Conservation (phyloP, 148 eudicot species). For the Persicaria tinctoria region DNA sequence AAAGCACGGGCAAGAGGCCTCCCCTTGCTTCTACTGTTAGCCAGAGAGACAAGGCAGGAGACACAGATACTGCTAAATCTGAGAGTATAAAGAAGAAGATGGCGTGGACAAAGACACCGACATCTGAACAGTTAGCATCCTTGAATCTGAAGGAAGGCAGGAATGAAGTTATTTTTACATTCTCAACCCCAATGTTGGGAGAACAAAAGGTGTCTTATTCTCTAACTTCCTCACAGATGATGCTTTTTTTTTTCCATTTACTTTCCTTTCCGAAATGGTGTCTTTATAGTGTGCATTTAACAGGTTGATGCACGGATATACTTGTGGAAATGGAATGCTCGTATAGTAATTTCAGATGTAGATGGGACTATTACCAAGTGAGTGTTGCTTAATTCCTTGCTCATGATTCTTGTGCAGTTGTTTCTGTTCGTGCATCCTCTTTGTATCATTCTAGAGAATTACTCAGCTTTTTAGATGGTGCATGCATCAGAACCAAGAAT, state of each 20-base stretch:
- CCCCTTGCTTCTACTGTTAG: slow-evolving; percentile 17
- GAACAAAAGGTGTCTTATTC: slow-evolving; percentile 49
- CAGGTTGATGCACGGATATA: slow-evolving; percentile 93
- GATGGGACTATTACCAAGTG: slow-evolving; percentile 99
- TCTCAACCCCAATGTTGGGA: slow-evolving; percentile 73
- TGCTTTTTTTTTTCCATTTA: slow-evolving; percentile 9
- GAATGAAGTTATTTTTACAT: slow-evolving; percentile 65
- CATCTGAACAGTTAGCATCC: slow-evolving; percentile 76
- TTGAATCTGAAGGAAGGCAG: slow-evolving; percentile 76
- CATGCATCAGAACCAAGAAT: background rate
- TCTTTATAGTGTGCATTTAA: slow-evolving; percentile 12
- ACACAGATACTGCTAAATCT: slow-evolving; percentile 19
- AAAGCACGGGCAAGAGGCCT: slow-evolving; percentile 26
- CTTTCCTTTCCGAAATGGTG: background rate
- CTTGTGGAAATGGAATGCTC: slow-evolving; percentile 89
- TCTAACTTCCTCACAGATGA: background rate
- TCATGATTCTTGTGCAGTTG: background rate
- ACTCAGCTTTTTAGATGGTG: too few relatives aligned
- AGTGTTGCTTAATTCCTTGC: slow-evolving; percentile 16
- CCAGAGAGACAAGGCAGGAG: slow-evolving; percentile 10
- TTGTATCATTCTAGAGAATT: too few relatives aligned
- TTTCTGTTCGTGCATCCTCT: background rate
- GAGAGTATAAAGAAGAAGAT: slow-evolving; percentile 32
- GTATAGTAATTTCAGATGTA: slow-evolving; percentile 89
- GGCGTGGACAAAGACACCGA: slow-evolving; percentile 49